Conservation (phyloP, 2,329 filamentous ascomycete genomes). For the Phialophora verrucosa region DNA sequence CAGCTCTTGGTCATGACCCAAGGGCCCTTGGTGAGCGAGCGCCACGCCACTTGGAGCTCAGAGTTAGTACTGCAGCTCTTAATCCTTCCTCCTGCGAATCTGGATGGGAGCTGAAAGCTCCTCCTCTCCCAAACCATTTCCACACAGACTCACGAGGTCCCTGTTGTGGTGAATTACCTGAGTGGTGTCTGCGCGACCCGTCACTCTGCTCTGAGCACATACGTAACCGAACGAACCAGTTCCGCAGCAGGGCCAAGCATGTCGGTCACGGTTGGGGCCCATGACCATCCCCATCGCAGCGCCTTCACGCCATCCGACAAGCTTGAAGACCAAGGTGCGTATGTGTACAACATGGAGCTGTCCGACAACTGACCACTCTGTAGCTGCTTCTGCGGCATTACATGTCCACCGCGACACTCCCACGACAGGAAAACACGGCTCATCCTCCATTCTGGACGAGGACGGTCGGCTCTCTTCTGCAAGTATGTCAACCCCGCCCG, state of each 20-base stretch:
- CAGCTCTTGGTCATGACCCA: conserved; percentile 31
- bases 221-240: conserved; percentile 13
- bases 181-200: conserved; percentile 15
- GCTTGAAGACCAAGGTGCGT: conserved; percentile 48
- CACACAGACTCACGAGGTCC: not conserved
- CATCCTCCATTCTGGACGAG: conserved; percentile 51
- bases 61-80: conserved; percentile 19
- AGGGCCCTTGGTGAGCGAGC: conserved; percentile 24
- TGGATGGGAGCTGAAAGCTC: conserved; percentile 7
- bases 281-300: conserved; percentile 19
- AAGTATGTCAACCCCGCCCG: conserved; percentile 50
- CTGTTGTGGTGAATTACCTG: conserved; percentile 17
- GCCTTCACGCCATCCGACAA: conserved; percentile 36
- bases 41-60: conserved; percentile 21
- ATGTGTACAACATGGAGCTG: not conserved
- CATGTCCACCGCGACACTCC: conserved; percentile 53
- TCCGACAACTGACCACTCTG: conserved; percentile 20
- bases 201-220: conserved; percentile 4
- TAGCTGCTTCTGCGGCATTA: conserved; percentile 66
- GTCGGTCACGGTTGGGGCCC: conserved; percentile 25
- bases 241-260: conserved; percentile 31
- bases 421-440: conserved; percentile 36
- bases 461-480: conserved; percentile 64
- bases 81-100: conserved; percentile 10
- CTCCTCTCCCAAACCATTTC: not conserved